Conservation (phyloP, 2,329 filamentous ascomycete species). For the Talaromyces piceae region DNA sequence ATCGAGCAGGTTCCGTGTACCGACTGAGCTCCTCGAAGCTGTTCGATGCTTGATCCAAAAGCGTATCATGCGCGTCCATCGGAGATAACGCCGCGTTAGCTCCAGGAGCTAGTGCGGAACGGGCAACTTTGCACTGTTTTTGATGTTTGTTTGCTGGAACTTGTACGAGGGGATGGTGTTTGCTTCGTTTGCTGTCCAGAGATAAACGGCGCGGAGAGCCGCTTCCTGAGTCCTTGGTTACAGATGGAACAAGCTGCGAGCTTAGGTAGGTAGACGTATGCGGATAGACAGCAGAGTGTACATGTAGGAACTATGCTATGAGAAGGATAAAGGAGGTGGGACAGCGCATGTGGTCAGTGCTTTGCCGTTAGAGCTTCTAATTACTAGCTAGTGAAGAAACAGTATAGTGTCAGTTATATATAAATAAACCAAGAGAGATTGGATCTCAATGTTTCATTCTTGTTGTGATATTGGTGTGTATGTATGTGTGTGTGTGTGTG, state of each 20-base stretch:
- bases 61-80: background rate
- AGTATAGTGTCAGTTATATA: background rate
- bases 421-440: too few species aligned
- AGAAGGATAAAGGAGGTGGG: background rate
- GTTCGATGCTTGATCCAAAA: background rate
- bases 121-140: constrained; percentile 2
- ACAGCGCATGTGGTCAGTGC: background rate
- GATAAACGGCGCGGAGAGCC: too few species aligned
- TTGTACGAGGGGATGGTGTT: background rate
- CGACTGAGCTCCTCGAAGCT: background rate
- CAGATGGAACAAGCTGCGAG: too few species aligned
- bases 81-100: background rate
- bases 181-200: background rate
- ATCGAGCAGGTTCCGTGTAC: background rate
- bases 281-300: too few species aligned
- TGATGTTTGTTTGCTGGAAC: background rate
- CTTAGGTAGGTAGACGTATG: too few species aligned
- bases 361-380: background rate
- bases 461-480: too few species aligned
- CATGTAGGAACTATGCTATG: too few species aligned
- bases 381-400: background rate
- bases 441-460: too few species aligned
- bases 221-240: too few species aligned
- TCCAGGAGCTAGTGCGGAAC: background rate
- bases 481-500: too few species aligned